phyloP scores from a whole-genome alignment of 164 flowering plant genomes.

The Kingdonia uniflora region DNA sequence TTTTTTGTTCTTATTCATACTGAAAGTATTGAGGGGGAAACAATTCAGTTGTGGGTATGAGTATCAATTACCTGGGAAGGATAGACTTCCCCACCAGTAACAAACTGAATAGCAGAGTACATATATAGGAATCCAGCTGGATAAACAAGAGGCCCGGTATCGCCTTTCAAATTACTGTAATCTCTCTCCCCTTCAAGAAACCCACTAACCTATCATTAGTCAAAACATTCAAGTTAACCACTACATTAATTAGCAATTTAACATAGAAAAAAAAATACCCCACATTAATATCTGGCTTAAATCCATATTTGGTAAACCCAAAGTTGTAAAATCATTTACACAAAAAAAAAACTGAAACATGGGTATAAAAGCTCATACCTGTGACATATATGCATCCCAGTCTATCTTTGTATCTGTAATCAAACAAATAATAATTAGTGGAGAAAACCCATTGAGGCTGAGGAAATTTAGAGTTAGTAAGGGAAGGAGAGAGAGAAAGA shows the following conservation, averaged over 20 bases:
- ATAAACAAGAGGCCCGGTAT: conserved; percentile 92
- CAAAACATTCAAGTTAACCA: conserved; percentile 4
- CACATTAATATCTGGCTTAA: neutral
- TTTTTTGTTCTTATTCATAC: too few relatives aligned
- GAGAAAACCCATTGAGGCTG: conserved; percentile 1
- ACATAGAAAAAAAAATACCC: neutral
- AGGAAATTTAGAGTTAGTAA: neutral
- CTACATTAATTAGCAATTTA: neutral
- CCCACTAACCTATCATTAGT: conserved; percentile 57
- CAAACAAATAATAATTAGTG: conserved; percentile 8
- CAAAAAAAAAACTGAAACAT: too few relatives aligned
- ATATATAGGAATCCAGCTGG: conserved; percentile 95
- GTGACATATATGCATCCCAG: conserved; percentile 99
- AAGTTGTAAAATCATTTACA: too few relatives aligned
- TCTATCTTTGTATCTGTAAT: conserved; percentile 90
- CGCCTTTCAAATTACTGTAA: conserved; percentile 73
- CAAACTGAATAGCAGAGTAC: conserved; percentile 64
- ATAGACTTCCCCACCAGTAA: conserved; percentile 72
- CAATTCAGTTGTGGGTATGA: too few relatives aligned
- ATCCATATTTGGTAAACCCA: conserved; percentile 8
- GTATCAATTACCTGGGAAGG: conserved; percentile 72
- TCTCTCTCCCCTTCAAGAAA: conserved; percentile 91
- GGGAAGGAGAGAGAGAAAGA: neutral
- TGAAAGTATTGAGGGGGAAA: too few relatives aligned
- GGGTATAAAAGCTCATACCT: conserved; percentile 28